Percentiles rank a stretch among this genome's conserved stretches.
These are phyloP conservation scores for Trichoderma erinaceum DNA, from an alignment of 495 filamentous ascomycete species.

Conservation along the genomic window DNA sequence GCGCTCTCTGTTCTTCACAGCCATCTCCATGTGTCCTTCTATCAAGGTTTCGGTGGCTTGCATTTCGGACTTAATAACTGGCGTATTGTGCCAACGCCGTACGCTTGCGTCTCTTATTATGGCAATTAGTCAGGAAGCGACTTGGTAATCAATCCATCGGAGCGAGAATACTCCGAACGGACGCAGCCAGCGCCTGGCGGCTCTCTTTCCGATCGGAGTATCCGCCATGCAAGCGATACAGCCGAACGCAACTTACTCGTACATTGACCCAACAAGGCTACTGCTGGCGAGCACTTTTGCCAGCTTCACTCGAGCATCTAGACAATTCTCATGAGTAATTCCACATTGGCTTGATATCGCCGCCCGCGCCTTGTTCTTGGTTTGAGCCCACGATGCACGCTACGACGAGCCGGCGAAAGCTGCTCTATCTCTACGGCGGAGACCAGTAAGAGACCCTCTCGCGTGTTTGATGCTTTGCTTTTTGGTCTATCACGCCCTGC, in stretches of 20 bases:
- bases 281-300: neutral
- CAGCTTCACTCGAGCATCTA: neutral
- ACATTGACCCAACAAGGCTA: neutral
- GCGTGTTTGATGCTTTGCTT: neutral
- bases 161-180: neutral
- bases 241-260: neutral
- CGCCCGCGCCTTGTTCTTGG: neutral
- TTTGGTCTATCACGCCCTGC: neutral
- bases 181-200: too few species aligned
- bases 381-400: neutral
- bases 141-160: neutral
- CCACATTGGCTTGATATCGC: neutral
- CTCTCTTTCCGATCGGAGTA: neutral
- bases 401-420: neutral
- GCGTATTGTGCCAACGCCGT: too few species aligned
- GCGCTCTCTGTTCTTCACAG: neutral
- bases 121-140: neutral
- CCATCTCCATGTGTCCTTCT: neutral
- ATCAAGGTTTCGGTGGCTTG: neutral
- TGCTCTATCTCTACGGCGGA: constrained; percentile 42
- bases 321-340: neutral
- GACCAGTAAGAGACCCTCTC: constrained; percentile 31
- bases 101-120: too few species aligned
- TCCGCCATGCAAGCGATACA: neutral
- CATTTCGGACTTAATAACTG: neutral